Evolutionary conservation across 306 rosid species (phyloP), one percentile per base, ranked within the genome.

Genomic region (Sphenostylis stenocarpa): DNA sequence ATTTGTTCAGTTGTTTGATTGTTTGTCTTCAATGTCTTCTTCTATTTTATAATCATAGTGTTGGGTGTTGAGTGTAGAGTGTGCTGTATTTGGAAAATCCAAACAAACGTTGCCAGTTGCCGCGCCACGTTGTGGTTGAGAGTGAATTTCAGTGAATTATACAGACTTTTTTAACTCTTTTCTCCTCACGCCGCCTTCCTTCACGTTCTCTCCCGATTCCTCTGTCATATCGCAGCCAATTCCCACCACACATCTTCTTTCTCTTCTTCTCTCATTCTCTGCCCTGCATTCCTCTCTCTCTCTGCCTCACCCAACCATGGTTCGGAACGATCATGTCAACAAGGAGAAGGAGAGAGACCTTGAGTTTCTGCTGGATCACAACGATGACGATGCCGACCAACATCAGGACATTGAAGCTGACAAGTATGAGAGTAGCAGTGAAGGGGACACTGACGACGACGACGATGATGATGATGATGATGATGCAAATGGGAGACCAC

Each of bases 381-480:
- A 67, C 16, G 72, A 67, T 0, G 89, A 67, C 2, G 79, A 80
- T 26, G 73, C 3, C 1, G 48, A 28, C 31, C 45, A 75, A 2
- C 79, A 76, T 0, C 84, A 80, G 12, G 85, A 67, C 13, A 47
- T 85, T 52, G 91, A 86, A 73, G 72, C 10, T 60, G 58, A 57
- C 41, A 82, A 77, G 76, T 58, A 5, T 14, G 82, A 73, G 28
- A 68, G 83, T 41, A 73, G 81, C 76, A 55, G 28, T 45, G 66
- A n/a, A 8, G 13, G 58, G 39, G 55, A 17, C 15, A 84, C 43
- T 28, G 81, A 19, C 4, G 31, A 15, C 4, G 57, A n/a, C n/a
- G n/a, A n/a, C n/a, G n/a, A n/a, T n/a, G n/a, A n/a, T n/a, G 28
- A 26, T 26, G 28, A 60, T 33, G 80, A 17, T 6, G 44, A n/a